Evolutionary conservation across 306 rosid genomes (phyloP).

Genomic region (Pueraria montana): DNA sequence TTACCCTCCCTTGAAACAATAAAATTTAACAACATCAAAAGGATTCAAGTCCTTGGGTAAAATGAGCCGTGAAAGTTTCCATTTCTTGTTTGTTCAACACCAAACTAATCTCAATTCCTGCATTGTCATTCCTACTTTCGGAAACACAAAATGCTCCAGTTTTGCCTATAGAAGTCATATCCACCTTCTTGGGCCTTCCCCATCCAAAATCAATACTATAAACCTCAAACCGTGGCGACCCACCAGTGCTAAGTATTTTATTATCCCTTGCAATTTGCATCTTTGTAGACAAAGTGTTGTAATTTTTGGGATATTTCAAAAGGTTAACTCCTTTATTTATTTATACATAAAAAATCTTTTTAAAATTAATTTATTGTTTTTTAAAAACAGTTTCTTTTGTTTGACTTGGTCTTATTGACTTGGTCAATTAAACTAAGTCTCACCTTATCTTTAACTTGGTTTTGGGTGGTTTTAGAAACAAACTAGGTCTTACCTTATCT

Average conservation of each 20-base stretch:
- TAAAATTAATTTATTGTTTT: too few relatives aligned
- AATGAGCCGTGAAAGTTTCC: constrained; percentile 7
- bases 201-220: constrained; percentile 57
- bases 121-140: constrained; percentile 28
- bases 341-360: too few relatives aligned
- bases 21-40: background rate
- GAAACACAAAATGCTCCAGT: constrained; percentile 46
- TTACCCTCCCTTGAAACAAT: background rate
- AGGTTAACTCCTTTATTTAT: too few relatives aligned
- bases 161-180: constrained; percentile 40
- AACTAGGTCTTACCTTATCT: too few relatives aligned
- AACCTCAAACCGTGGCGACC: constrained; percentile 61
- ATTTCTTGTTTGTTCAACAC: constrained; percentile 35
- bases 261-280: too few relatives aligned
- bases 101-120: constrained; percentile 53
- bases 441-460: too few relatives aligned
- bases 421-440: too few relatives aligned
- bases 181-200: constrained; percentile 56
- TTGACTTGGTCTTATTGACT: too few relatives aligned
- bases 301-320: too few relatives aligned
- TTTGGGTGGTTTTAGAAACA: too few relatives aligned
- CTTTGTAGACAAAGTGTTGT: background rate
- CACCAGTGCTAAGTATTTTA: too few relatives aligned
- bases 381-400: too few relatives aligned
- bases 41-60: constrained; percentile 43